Base-by-base conservation (phyloP, 2,329 filamentous ascomycete genomes). In the Arthroderma uncinatum region DNA sequence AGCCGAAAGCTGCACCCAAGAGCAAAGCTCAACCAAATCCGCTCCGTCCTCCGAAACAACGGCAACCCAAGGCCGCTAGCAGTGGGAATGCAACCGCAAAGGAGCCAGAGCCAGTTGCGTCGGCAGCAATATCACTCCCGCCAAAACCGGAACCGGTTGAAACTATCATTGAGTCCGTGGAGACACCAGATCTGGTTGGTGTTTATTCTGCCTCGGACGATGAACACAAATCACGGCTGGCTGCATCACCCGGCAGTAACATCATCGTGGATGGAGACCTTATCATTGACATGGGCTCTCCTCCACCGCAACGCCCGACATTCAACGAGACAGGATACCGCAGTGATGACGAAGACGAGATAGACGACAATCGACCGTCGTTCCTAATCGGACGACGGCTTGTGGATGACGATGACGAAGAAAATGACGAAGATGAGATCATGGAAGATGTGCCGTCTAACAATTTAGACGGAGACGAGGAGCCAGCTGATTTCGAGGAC, bases 281-380 rank as follows among this genome's bases (percentile, higher is more conserved):
- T n/a, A 75, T 76, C 47, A 76, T 76, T 55, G 74, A 76, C 55
- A 73, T 76, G 73, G 74, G 74, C 23, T 76, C 74, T 34, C 74
- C 74, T 23, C 72, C 71, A 7, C 71, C 73, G 0, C 65, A 69
- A 28, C 70, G 70, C 7, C 69, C 66, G 30, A 60, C 66, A 4
- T 72, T 73, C 60, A 68, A 69, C 59, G 64, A 66, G 40, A 63
- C 66, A 19, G 67, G 63, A 28, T 61, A 68, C 39, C 71, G 68
- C 12, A 67, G 69, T 12, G 67, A 66, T 21, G 62, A 70, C 21
- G 75, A 75, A 12, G 69, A 72, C 14, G 70, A 56, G 33, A 10
- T 74, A 36, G 72, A 70, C 53, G 68, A 65, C 59, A 64, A 70
- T 47, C 65, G 68, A 33, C 63, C 72, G 0, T 70, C 71, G 2